Conservation (phyloP, 2,329 filamentous ascomycete genomes). For the Fusarium subtropicale region DNA sequence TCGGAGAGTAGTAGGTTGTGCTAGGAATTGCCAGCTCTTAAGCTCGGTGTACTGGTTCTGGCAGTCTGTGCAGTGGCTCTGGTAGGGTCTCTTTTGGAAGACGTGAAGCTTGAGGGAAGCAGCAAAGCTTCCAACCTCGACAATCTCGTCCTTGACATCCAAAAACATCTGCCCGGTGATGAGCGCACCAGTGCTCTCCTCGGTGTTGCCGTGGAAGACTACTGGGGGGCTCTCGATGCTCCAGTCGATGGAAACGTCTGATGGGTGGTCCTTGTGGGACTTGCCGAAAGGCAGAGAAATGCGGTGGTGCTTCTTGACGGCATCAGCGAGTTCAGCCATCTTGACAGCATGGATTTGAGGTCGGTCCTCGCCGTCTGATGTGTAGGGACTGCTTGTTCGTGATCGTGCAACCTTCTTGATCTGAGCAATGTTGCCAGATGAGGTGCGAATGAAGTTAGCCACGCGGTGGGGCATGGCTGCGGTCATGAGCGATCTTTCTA, state of each 20-base stretch:
- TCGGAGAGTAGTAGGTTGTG: constrained; percentile 62
- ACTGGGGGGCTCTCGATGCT: constrained; percentile 87
- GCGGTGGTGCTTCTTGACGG: constrained; percentile 57
- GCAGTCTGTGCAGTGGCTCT: constrained; percentile 82
- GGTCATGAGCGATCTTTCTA: constrained; percentile 35
- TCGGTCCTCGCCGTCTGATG: constrained; percentile 53
- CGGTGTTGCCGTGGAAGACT: constrained; percentile 81
- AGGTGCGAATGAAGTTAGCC: constrained; percentile 66
- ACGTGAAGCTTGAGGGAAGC: constrained; percentile 78
- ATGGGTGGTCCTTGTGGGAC: constrained; percentile 57
- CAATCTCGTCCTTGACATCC: constrained; percentile 72
- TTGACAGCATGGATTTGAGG: constrained; percentile 49
- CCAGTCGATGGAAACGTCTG: constrained; percentile 62
- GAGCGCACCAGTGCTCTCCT: constrained; percentile 83
- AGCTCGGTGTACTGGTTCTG: constrained; percentile 77
- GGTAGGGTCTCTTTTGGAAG: constrained; percentile 84
- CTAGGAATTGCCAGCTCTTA: constrained; percentile 82
- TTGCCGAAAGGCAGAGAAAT: constrained; percentile 57
- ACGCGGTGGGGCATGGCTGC: constrained; percentile 68
- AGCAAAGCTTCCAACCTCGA: constrained; percentile 77
- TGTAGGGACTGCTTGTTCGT: constrained; percentile 51
- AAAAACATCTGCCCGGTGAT: constrained; percentile 86
- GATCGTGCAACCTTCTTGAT: constrained; percentile 58
- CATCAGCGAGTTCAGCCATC: constrained; percentile 55
- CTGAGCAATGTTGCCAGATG: constrained; percentile 65